Base-by-base conservation (phyloP, 495 filamentous ascomycete species). In the Hypoxylon rickii region DNA sequence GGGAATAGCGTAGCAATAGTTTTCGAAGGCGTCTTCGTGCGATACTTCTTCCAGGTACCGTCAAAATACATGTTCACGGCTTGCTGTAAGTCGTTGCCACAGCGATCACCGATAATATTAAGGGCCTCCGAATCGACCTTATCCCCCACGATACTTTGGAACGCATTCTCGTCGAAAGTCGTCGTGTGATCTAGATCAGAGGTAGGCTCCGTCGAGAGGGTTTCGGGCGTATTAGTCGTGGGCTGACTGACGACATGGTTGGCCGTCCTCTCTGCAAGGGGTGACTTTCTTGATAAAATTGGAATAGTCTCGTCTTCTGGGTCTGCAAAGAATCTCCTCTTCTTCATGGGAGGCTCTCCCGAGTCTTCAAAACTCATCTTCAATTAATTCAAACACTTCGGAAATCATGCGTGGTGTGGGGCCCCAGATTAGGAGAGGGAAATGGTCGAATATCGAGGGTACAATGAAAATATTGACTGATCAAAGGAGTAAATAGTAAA, bases 1-100 rank as follows among this genome's bases (percentile, higher is more conserved):
- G 51, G 13, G 34, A 49, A 39, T 45, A 48, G 39, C 4, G 44
- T n/a, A 10, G 52, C 13, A 2, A 45, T 53, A 16, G 34, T 61
- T n/a, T 55, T 60, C 5, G 51, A 29, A 33, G 59, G 44, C 7
- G 19, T 46, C 8, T 5, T 42, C 8, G 20, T 36, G 15, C 44
- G 64, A 12, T 75, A 59, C 1, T 68, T 81, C 61, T 87, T 92
- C 90, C 90, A 97, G 3, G 92, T 96, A 11, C 92, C 93, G 61
- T 98, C 94, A 42, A 96, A 86, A 65, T 92, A 98, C 73, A 96
- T 88, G 61, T 89, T 89, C 47, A 92, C 81, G 5, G 88, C 88
- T 60, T 79, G 74, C 64, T 89, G 83, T 7, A 90, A 66, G 52
- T 86, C 74, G 51, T 82, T 76, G 3, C 79, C 81, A 11, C 87